phyloP scores from a whole-genome alignment of 805 yeast genomes.

The Kodamaea hsintzibuensis region DNA sequence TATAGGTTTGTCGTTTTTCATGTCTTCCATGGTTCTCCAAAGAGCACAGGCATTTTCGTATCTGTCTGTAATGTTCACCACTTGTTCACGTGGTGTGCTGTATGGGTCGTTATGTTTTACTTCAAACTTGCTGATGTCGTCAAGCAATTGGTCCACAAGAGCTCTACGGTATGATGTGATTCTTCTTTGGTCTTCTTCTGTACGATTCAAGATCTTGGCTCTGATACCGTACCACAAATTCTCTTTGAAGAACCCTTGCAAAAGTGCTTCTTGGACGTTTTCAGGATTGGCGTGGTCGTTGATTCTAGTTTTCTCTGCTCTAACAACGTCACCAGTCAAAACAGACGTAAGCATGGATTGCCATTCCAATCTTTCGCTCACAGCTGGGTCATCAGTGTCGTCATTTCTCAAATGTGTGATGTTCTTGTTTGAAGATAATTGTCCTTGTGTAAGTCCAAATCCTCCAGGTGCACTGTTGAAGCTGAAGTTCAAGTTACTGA shows the following conservation, averaged over 20 bases:
- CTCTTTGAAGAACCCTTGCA: constrained; percentile 60
- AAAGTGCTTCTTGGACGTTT: constrained; percentile 45
- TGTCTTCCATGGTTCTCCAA: constrained; percentile 78
- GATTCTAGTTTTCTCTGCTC: constrained; percentile 81
- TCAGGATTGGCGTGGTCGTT: constrained; percentile 47
- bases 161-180: constrained; percentile 69
- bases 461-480: constrained; percentile 3
- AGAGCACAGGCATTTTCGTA: constrained; percentile 68
- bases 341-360: constrained; percentile 90
- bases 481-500: constrained; percentile 7
- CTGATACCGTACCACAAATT: constrained; percentile 86
- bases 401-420: constrained; percentile 38
- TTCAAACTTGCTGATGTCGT: constrained; percentile 66
- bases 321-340: constrained; percentile 91
- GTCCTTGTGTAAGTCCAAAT: neutral
- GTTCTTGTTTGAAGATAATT: constrained; percentile 30
- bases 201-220: constrained; percentile 77
- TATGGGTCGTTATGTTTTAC: constrained; percentile 43
- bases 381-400: constrained; percentile 46
- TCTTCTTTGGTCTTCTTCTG: constrained; percentile 75
- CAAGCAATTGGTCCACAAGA: constrained; percentile 69
- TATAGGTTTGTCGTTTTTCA: constrained; percentile 76
- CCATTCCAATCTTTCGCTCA: constrained; percentile 88
- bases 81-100: constrained; percentile 43
- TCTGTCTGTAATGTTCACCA: constrained; percentile 55